Base-by-base conservation (phyloP, 2,329 filamentous ascomycete species). In the Raffaelea ambrosiae region DNA sequence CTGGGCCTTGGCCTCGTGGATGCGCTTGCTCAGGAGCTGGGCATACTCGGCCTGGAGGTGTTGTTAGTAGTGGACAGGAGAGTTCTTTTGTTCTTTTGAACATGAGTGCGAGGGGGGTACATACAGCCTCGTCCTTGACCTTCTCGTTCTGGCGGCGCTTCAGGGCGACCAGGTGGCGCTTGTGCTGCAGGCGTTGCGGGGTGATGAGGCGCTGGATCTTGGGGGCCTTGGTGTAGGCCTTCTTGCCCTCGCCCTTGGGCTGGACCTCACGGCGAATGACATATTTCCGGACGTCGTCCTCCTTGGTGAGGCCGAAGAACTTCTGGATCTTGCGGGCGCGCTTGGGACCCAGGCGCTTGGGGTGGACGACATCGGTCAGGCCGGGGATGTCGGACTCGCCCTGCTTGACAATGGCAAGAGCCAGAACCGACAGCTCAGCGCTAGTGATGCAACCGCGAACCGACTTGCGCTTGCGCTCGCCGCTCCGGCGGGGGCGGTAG, bases 211-310 rank as follows among this genome's bases (percentile, higher is more conserved):
- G 88, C 84, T 98, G 93, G 77, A 98, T 98, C 83, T 91, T 94
- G 73, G 93, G 93, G 65, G 93, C 93, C 88, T 98, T 98, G 86
- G 91, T 96, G 85, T 97, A 97, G 64, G 90, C 76, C 77, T 88
- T 86, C 79, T 93, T 94, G 76, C 89, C 91, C 81, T 97, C 93
- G 68, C 84, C 86, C 86, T 95, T 95, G 70, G 88, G 87, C 78
- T 89, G 83, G 66, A 98, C 84, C 74, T 97, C 93, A 72, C 93
- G 93, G 72, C 93, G 93, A 68, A 98, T 97, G 74, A 98, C 93
- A 79, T 95, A 98, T 81, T 97, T 96, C 81, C 93, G 91, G 76
- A 93, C 86, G 87, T 98, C 93, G 81, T 98, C 93, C 85, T 97
- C 90, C 90, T 97, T 97, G 87, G 85, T 91, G 83, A 98, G 87